phyloP scores from a whole-genome alignment of 2,329 filamentous ascomycete species.

The Fusarium sp. region DNA sequence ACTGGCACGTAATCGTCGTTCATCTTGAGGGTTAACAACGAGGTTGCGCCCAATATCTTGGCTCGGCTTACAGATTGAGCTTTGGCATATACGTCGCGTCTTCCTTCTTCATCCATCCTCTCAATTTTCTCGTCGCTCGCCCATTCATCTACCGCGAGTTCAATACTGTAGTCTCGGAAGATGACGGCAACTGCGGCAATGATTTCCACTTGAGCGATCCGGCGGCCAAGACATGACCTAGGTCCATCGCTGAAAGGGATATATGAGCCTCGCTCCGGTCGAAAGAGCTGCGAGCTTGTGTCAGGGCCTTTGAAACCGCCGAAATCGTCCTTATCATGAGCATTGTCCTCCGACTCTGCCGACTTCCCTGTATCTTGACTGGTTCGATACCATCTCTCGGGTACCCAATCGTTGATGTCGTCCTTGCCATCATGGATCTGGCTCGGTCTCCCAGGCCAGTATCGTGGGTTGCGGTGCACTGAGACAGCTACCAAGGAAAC shows the following conservation, averaged over 20 bases:
- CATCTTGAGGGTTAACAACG: conserved; percentile 79
- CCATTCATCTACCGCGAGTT: conserved; percentile 75
- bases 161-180: conserved; percentile 72
- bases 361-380: conserved; percentile 20
- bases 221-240: conserved; percentile 67
- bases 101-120: conserved; percentile 59
- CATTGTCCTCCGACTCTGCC: conserved; percentile 18
- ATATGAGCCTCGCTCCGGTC: conserved; percentile 66
- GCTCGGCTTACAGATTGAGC: conserved; percentile 67
- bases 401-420: conserved; percentile 76
- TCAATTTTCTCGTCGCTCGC: conserved; percentile 65
- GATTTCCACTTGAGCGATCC: conserved; percentile 71
- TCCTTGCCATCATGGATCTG: conserved; percentile 56
- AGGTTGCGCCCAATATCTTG: conserved; percentile 66
- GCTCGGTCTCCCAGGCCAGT: conserved; percentile 72
- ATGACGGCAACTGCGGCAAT: conserved; percentile 65
- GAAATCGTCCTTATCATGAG: conserved; percentile 61
- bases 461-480: conserved; percentile 75
- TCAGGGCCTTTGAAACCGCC: conserved; percentile 70
- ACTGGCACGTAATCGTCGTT: conserved; percentile 72
- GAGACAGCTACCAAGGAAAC: conserved; percentile 68
- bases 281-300: conserved; percentile 71
- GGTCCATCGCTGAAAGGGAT: conserved; percentile 70
- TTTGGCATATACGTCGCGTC: conserved; percentile 67
- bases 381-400: conserved; percentile 75